Evolutionary conservation across 148 eudicot genomes (phyloP).

Genomic region (Pharnaceum exiguum): DNA sequence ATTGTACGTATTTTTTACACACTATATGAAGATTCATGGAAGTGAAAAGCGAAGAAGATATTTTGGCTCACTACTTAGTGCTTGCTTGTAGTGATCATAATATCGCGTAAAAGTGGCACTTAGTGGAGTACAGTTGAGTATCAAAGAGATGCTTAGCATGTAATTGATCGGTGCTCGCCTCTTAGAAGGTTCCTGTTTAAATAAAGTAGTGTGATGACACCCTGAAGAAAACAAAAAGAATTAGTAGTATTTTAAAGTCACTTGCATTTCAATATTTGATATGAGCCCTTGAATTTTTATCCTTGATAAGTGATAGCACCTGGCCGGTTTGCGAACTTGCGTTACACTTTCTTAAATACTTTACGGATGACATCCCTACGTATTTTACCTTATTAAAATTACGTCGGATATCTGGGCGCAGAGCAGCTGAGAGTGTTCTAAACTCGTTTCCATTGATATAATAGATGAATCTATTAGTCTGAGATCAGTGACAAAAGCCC

Average conservation of each 20-base stretch:
- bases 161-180: background rate
- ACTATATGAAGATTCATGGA: conserved; percentile 9
- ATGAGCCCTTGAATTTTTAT: background rate
- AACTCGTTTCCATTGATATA: too few species aligned
- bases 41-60: background rate
- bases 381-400: background rate
- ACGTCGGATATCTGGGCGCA: background rate
- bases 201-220: too few species aligned
- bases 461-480: too few species aligned
- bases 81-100: background rate
- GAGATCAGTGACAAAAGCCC: too few species aligned
- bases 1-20: too few species aligned
- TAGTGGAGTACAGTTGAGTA: conserved; percentile 1
- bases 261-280: background rate
- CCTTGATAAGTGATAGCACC: conserved; percentile 5
- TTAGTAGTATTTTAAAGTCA: background rate
- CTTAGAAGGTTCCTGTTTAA: conserved; percentile 6
- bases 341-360: background rate
- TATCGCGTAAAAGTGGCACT: conserved; percentile 1
- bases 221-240: too few species aligned
- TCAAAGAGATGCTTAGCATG: background rate
- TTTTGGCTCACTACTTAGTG: conserved; percentile 2
- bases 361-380: background rate
- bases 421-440: background rate
- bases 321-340: background rate